phyloP scores from a whole-genome alignment of 106 monocot species.

The Platanthera zijinensis region DNA sequence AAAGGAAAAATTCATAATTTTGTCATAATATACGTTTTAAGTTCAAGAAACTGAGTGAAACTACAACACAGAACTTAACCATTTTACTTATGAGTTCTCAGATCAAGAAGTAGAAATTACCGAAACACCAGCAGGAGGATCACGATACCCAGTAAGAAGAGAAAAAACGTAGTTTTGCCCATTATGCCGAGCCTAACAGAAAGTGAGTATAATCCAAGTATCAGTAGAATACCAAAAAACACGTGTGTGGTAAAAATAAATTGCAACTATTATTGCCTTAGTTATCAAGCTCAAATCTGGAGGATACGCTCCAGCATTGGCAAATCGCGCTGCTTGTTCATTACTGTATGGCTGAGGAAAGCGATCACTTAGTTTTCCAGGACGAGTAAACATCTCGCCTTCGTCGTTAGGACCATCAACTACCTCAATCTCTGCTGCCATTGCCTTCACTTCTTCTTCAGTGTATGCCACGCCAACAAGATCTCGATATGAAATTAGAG shows the following conservation, averaged over 20 bases:
- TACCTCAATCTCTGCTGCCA: constrained; percentile 91
- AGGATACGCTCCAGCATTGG: constrained; percentile 77
- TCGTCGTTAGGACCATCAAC: constrained; percentile 81
- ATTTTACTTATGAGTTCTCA: constrained; percentile 17
- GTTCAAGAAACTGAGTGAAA: not conserved
- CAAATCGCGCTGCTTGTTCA: constrained; percentile 72
- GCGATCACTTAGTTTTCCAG: constrained; percentile 70
- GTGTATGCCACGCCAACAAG: constrained; percentile 88
- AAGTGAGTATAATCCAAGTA: not conserved
- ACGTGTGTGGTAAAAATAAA: not conserved
- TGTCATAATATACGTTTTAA: not conserved
- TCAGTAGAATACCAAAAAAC: not conserved
- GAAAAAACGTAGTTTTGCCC: constrained; percentile 86
- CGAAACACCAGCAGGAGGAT: constrained; percentile 84
- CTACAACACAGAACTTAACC: not conserved
- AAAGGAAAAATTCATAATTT: not conserved
- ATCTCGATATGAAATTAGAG: constrained; percentile 70
- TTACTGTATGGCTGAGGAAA: constrained; percentile 71
- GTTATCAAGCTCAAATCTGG: constrained; percentile 74
- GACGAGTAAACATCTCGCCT: constrained; percentile 76
- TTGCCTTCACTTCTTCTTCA: constrained; percentile 76
- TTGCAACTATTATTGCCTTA: constrained; percentile 26
- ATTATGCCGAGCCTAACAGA: constrained; percentile 78
- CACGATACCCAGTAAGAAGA: constrained; percentile 89
- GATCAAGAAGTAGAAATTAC: constrained; percentile 26